phyloP scores from a whole-genome alignment of 2,329 filamentous ascomycete genomes.

The Aspergillus nomiae region DNA sequence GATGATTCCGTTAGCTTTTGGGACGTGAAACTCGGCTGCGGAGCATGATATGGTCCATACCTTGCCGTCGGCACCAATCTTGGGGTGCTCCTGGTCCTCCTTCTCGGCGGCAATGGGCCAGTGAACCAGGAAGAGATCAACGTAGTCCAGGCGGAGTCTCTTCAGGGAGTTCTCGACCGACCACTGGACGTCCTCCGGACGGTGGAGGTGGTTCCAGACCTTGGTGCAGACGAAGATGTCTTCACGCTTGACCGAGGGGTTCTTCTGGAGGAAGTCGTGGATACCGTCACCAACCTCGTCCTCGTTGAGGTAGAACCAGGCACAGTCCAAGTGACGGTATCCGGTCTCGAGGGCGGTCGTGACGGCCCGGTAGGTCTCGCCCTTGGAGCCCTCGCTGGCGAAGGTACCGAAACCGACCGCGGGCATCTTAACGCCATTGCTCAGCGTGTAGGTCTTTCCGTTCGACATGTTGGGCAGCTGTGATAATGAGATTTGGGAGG shows the following conservation, averaged over 20 bases:
- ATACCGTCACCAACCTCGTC: constrained; percentile 55
- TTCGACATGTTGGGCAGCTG: constrained; percentile 54
- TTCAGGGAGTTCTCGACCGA: constrained; percentile 62
- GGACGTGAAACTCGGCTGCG: background rate
- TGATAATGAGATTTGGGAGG: constrained; percentile 12
- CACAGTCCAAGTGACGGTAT: constrained; percentile 59
- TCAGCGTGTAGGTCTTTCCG: constrained; percentile 54
- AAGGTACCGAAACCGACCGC: constrained; percentile 68
- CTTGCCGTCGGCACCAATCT: constrained; percentile 55
- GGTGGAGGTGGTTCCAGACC: constrained; percentile 57
- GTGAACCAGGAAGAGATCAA: constrained; percentile 68
- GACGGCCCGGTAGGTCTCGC: constrained; percentile 60
- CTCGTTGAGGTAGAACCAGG: constrained; percentile 59
- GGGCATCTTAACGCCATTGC: constrained; percentile 63
- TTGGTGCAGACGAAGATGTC: constrained; percentile 57
- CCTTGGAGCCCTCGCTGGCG: constrained; percentile 64
- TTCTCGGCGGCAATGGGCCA: constrained; percentile 56
- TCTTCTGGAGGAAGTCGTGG: constrained; percentile 57
- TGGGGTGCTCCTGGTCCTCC: constrained; percentile 49
- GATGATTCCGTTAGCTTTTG: background rate
- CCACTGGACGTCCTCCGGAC: constrained; percentile 49
- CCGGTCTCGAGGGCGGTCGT: constrained; percentile 53
- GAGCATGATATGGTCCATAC: constrained; percentile 28
- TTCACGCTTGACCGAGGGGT: constrained; percentile 49
- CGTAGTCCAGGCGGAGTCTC: constrained; percentile 68